Evolutionary conservation across 345 rosid species (phyloP), one percentile per base, ranked within the genome.

Genomic region (Abelmoschus esculentus): DNA sequence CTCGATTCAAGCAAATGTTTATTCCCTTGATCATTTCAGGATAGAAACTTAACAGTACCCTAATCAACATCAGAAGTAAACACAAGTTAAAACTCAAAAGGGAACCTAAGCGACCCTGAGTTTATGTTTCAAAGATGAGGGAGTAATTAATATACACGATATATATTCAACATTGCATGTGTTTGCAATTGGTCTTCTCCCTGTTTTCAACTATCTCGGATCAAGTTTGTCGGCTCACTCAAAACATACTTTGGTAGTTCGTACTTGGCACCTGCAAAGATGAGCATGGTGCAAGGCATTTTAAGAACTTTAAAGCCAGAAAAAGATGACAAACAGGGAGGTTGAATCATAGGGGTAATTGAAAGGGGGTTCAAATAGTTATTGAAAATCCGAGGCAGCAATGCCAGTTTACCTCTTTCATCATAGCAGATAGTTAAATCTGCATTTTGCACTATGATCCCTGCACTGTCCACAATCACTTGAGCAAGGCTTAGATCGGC

Each of bases 141-240:
- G 78, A 60, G 56, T 15, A 71, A 72, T 79, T 15, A 71, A 72
- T 79, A 64, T 72, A 72, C 78, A 79, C 40, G 69, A 72, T 75
- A 29, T 75, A 79, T 71, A 59, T 68, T 67, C 75, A 74, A 59
- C 49, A 50, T 67, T 62, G 62, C 58, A 19, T 26, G 56, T 63
- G 31, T 54, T 26, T 12, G 40, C 11, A 8, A 11, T 10, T 7
- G 0, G 2, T 14, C 47, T 73, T 34, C 70, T 34, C 72, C 63
- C 74, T 22, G 14, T 36, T 36, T 36, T 69, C 77, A 83, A 55
- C 70, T 77, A 36, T 87, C 92, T 17, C 75, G 80, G 74, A 90
- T 86, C 80, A 95, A 75, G 83, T 95, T 95, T 71, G 96, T 85
- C 6, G 96, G 99, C 77, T 91, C 93, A 46, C 95, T 86, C 81